Evolutionary conservation across 306 rosid species (phyloP).

Genomic region (Rubus idaeus): DNA sequence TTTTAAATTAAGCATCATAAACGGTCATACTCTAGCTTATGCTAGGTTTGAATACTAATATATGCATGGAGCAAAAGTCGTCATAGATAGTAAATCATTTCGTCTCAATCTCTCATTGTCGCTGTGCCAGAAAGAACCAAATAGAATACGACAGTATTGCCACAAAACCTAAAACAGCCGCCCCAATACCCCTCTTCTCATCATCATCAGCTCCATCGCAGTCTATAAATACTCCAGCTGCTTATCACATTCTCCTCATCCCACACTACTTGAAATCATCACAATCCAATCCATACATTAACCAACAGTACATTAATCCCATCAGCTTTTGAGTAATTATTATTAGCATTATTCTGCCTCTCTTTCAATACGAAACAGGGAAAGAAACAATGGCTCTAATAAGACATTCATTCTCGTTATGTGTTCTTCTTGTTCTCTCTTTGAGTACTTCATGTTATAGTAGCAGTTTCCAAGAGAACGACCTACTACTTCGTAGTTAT

Average conservation of each 20-base stretch:
- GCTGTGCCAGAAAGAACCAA: constrained; percentile 11
- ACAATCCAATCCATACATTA: neutral
- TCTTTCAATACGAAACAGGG: neutral
- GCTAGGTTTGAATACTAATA: neutral
- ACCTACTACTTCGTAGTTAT: neutral
- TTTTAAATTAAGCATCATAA: neutral
- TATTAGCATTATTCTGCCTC: neutral
- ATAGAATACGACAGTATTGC: neutral
- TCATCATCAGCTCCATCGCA: neutral
- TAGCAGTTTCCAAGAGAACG: neutral
- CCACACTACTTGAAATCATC: neutral
- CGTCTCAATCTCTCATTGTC: constrained; percentile 23
- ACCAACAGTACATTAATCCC: neutral
- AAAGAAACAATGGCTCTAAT: constrained; percentile 4
- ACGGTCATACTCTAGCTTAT: neutral
- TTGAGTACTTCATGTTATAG: neutral
- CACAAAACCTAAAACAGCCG: neutral
- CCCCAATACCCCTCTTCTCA: neutral
- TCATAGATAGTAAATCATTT: neutral
- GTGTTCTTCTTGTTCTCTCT: neutral
- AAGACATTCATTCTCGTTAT: neutral
- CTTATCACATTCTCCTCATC: neutral
- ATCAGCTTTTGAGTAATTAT: neutral
- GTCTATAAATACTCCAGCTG: constrained; percentile 5
- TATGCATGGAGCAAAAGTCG: constrained; percentile 16